A percentile compares a stretch with the other conserved stretches of the same genome.
Conservation (phyloP, 2,329 filamentous ascomycete genomes). For the Fusarium coffeatum region DNA sequence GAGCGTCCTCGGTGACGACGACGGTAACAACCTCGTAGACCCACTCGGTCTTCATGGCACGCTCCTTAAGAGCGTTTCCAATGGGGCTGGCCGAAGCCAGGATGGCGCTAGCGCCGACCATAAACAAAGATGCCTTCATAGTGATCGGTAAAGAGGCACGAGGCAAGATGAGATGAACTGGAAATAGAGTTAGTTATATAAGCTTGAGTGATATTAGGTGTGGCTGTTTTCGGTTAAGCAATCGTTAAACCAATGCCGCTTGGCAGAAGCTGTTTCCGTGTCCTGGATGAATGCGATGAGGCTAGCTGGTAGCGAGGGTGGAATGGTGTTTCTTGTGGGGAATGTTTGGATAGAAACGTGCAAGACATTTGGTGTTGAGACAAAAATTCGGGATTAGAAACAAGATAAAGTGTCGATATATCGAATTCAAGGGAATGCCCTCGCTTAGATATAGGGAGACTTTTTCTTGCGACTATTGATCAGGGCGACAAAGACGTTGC, state of each 20-base stretch:
- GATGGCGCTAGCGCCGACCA: conserved; percentile 59
- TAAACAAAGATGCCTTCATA: conserved; percentile 64
- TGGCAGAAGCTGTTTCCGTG: conserved; percentile 36
- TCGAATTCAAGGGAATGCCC: conserved; percentile 11
- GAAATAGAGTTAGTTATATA: conserved; percentile 42
- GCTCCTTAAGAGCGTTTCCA: conserved; percentile 51
- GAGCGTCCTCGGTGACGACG: conserved; percentile 55
- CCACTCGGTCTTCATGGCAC: conserved; percentile 55
- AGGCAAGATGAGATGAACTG: conserved; percentile 30
- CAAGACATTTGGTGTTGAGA: conserved; percentile 42
- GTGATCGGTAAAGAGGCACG: conserved; percentile 45
- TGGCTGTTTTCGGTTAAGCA: conserved; percentile 32
- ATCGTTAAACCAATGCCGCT: conserved; percentile 31
- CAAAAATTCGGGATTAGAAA: conserved; percentile 12
- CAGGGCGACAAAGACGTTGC: conserved; percentile 1
- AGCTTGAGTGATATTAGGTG: conserved; percentile 19
- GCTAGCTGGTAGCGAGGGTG: conserved; percentile 20
- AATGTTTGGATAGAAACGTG: conserved; percentile 37
- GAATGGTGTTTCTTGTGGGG: conserved; percentile 41
- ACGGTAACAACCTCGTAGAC: conserved; percentile 58
- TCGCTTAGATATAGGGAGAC: neutral
- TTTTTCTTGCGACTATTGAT: conserved; percentile 12
- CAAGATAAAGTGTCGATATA: conserved; percentile 11
- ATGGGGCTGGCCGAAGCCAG: conserved; percentile 59
- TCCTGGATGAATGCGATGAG: conserved; percentile 36